Conservation (phyloP, 2,329 filamentous ascomycete species). For the Colletotrichum gloeosporioides region DNA sequence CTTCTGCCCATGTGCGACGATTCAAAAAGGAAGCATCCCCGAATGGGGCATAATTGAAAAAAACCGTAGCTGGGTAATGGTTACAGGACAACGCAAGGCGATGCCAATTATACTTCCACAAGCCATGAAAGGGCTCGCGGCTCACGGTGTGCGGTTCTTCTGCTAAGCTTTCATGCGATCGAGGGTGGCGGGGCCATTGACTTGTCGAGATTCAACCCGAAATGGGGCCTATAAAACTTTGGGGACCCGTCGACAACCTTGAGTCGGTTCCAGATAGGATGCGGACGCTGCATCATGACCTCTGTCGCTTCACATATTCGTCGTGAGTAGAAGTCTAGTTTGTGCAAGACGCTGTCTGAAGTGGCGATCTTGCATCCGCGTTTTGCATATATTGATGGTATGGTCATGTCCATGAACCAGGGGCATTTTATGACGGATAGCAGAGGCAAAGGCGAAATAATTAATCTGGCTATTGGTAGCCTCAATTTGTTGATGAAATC, state of each 20-base stretch:
- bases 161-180: not conserved
- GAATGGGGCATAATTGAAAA: not conserved
- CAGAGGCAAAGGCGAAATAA: not conserved
- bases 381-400: not conserved
- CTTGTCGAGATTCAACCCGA: not conserved
- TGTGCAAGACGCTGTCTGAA: not conserved
- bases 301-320: not conserved
- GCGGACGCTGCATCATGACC: not conserved
- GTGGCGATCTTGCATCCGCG: not conserved
- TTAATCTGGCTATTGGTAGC: not conserved
- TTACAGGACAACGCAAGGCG: not conserved
- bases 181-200: not conserved
- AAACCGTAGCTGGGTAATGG: not conserved
- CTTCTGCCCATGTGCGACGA: not conserved
- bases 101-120: not conserved
- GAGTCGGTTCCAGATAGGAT: not conserved
- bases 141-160: not conserved
- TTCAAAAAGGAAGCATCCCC: not conserved
- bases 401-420: not conserved
- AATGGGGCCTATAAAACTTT: not conserved
- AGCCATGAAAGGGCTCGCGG: not conserved
- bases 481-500: not conserved
- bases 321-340: not conserved
- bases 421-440: not conserved
- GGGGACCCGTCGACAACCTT: not conserved